Evolutionary conservation across 495 filamentous ascomycete species (phyloP), one percentile per base, ranked within the genome.

Genomic region (Talaromyces trachyspermus): DNA sequence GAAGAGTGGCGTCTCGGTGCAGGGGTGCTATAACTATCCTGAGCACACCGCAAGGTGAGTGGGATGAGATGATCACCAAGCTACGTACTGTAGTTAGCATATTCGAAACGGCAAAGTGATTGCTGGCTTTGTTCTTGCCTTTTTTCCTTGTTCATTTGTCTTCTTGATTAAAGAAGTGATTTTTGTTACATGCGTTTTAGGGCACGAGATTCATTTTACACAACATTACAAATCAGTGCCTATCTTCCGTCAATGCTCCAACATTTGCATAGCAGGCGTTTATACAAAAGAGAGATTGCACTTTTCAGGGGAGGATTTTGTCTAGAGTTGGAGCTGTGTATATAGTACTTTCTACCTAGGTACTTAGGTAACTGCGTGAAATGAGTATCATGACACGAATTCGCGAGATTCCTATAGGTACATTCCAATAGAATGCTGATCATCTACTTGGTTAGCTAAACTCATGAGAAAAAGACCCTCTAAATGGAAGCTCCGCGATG

Each of bases 41-140:
- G 42, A 94, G 87, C 58, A 83, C 78, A 2, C 69, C 80, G 1
- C 73, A 83, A 33, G 89, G 78, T 6, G 91, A 97, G 72, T 84
- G 81, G 72, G 85, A 92, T 43, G 92, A 96, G 71, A 95, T 96
- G 90, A 65, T 80, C 54, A 83, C 79, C 24, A 97, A 96, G 67
- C 61, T 92, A 36, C 70, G 71, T 43, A 83, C 81, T 5, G 83
- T 86, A 20, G 64, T 84, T 54, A 71, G 78, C 20, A 60, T 71
- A 25, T 73, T 73, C 24, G 39, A 41, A 7, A 11, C 36, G n/a
- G 14, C 35, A 23, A 49, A 40, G 36, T 46, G 44, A 46, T 8
- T 5, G n/a, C n/a, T n/a, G n/a, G n/a, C n/a, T n/a, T n/a, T n/a
- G n/a, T n/a, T n/a, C n/a, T n/a, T n/a, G n/a, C n/a, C n/a, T n/a